Percentiles rank a stretch among this genome's conserved stretches.
These are phyloP conservation scores for Geotrichum siamense DNA, from an alignment of 1,139 yeast genomes.

Conservation along the genomic window DNA sequence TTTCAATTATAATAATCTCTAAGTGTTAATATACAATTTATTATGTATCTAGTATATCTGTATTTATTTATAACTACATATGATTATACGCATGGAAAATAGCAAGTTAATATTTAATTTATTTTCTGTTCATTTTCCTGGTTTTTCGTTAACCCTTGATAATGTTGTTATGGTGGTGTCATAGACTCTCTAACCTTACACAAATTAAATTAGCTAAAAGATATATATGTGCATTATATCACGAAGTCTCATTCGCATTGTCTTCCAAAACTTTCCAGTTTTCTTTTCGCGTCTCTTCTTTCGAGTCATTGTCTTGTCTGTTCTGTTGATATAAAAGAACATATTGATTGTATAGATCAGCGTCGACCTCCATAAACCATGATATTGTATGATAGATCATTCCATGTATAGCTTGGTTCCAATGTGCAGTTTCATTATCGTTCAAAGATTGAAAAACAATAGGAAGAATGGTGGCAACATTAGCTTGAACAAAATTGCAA, in stretches of 20 bases:
- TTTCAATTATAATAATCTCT: no score
- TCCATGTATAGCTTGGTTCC: conserved; percentile 92
- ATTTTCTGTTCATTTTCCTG: no score
- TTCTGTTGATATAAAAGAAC: conserved; percentile 76
- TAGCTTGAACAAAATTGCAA: conserved; percentile 78
- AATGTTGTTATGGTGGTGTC: no score
- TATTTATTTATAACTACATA: no score
- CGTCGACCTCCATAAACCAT: conserved; percentile 89
- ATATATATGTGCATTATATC: no score
- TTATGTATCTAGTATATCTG: no score
- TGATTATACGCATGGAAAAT: no score
- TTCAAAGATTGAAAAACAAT: conserved; percentile 85
- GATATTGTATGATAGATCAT: conserved; percentile 87
- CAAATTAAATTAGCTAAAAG: no score
- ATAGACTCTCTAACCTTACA: no score
- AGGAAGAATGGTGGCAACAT: conserved; percentile 86
- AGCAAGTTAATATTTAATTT: no score
- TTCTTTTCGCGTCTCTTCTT: conserved; percentile 53
- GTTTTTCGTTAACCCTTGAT: no score
- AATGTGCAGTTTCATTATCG: conserved; percentile 56
- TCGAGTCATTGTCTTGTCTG: conserved; percentile 55
- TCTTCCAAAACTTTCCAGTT: conserved; percentile 72
- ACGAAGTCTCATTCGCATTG: conserved; percentile 44
- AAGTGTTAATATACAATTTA: no score
- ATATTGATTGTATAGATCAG: conserved; percentile 86